Percentiles rank a stretch among this genome's conserved stretches.
Conservation (phyloP, 2,329 filamentous ascomycete species). For the Fusarium fracticaudum region DNA sequence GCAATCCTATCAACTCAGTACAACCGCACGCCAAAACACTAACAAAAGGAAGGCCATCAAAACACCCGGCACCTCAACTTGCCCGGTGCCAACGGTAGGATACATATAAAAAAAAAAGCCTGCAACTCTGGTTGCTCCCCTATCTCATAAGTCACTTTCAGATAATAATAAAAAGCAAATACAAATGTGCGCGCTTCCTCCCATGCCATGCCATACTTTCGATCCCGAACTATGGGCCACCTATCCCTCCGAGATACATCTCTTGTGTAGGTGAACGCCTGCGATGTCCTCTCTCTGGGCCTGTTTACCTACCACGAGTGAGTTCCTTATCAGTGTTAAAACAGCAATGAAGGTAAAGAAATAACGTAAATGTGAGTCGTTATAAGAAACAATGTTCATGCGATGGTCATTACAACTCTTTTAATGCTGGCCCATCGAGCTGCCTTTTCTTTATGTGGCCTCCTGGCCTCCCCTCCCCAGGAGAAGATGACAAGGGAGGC, state of each 20-base stretch:
- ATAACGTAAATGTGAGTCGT: slow-evolving; percentile 46
- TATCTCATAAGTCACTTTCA: slow-evolving; percentile 41
- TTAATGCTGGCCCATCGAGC: slow-evolving; percentile 45
- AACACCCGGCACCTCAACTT: slow-evolving; percentile 31
- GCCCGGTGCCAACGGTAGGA: slow-evolving; percentile 30
- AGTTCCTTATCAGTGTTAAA: slow-evolving; percentile 36
- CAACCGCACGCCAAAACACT: slow-evolving; percentile 44
- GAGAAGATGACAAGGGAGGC: slow-evolving; percentile 25
- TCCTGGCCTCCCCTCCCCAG: slow-evolving; percentile 26
- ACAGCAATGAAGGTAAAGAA: slow-evolving; percentile 38
- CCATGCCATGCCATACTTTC: slow-evolving; percentile 39
- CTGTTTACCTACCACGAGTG: slow-evolving; percentile 32
- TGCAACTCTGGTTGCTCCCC: slow-evolving; percentile 27
- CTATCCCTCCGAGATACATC: slow-evolving; percentile 30
- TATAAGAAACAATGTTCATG: slow-evolving; percentile 51
- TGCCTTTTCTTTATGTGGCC: slow-evolving; percentile 18
- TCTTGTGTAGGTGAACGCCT: slow-evolving; percentile 20
- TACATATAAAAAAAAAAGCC: slow-evolving; percentile 38
- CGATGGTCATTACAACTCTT: slow-evolving; percentile 54
- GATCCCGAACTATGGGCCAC: slow-evolving; percentile 24
- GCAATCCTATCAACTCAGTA: slow-evolving; percentile 38
- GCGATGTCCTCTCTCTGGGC: slow-evolving; percentile 26
- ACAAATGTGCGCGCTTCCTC: slow-evolving; percentile 38
- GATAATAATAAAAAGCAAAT: slow-evolving; percentile 1
- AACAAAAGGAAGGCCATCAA: slow-evolving; percentile 37